Base-by-base conservation (phyloP, 106 monocot species). In the Acorus gramineus region DNA sequence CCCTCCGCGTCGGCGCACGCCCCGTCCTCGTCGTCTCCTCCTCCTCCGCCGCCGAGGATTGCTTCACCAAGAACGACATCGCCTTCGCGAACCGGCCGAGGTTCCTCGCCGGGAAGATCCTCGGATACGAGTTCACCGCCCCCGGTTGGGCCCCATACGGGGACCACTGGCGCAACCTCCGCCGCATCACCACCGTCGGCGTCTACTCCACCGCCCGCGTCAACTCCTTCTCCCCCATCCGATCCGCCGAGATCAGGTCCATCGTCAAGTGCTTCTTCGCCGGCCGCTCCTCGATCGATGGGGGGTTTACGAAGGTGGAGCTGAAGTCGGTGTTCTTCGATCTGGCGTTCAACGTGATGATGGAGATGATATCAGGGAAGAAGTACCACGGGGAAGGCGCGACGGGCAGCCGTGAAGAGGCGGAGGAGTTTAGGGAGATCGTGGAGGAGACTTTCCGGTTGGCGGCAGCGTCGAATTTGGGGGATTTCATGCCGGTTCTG, bases 401-500 rank as follows among this genome's bases (percentile, higher is more conserved):
- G 8, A 28, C 28, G 28, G 28, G 28, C 28, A 28, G 28, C 28
- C 28, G 28, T 1, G 61, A 61, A 44, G 68, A 70, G 52, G 58
- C 42, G 44, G 42, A 14, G 9, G 28, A 46, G 53, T 68, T 73
- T 4, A 1, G 28, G 42, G 62, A 58, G 62, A 42, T 59, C 10
- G 52, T 68, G n/a, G 57, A 73, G 14, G 73, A 68, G 42, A 8
- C 48, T 3, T 10, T 57, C 7, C 0, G n/a, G 4, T 8, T 68
- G 14, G 7, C 28, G 10, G 68, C 63, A 2, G 43, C 44, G 0
- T 68, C 78, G 11, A 63, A 62, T 3, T 2, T 64, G 6, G 50
- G 43, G 44, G 78, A 78, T 9, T 78, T 68, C 67, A 47, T 83
- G 9, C 77, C 77, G 7, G 0, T 65, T 0, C 11, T 80, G 49